Evolutionary conservation across 495 filamentous ascomycete species (phyloP), one percentile per base, ranked within the genome.

Genomic region (Aspergillus asperescens): DNA sequence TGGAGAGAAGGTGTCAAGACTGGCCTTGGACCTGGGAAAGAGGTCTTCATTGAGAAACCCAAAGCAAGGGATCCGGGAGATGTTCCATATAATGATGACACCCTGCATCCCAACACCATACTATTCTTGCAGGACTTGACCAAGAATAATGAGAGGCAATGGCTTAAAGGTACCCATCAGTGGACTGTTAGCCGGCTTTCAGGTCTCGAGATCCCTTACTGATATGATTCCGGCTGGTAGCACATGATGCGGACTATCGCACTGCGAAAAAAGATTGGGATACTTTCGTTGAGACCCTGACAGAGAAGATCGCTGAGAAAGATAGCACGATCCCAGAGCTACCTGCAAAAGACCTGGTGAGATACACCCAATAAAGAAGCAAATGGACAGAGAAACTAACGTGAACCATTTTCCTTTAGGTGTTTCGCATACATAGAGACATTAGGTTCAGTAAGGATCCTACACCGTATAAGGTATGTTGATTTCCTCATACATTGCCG

Each of bases 371-470:
- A 28, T 1, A 23, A 24, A 40, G 7, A 5, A 28, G 42, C 25
- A 37, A 7, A 39, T n/a, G n/a, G n/a, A n/a, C n/a, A 18, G 28
- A 52, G 1, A 39, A 27, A 34, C 48, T 63, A 45, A 63, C 49
- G 29, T 37, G 6, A 23, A 44, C 18, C 4, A 18, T 25, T 18
- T 18, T 52, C 35, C 38, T 28, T 32, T 60, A 84, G 77, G 77
- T 90, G 20, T 93, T 92, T 59, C 81, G 90, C 35, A 91, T 95
- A 39, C 89, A 95, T 61, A 76, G 89, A 43, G 90, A 94, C 62
- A 76, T 90, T 19, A 73, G 87, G 16, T 92, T 91, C 63, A 83
- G 73, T 63, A 80, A 86, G 19, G 85, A 94, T 57, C 86, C 78
- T 27, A 90, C 88, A 1, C 89, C 89, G 1, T 95, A 95, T 67